Conservation (phyloP, 2,329 filamentous ascomycete species). For the Aspergillus fumigatiaffinis region DNA sequence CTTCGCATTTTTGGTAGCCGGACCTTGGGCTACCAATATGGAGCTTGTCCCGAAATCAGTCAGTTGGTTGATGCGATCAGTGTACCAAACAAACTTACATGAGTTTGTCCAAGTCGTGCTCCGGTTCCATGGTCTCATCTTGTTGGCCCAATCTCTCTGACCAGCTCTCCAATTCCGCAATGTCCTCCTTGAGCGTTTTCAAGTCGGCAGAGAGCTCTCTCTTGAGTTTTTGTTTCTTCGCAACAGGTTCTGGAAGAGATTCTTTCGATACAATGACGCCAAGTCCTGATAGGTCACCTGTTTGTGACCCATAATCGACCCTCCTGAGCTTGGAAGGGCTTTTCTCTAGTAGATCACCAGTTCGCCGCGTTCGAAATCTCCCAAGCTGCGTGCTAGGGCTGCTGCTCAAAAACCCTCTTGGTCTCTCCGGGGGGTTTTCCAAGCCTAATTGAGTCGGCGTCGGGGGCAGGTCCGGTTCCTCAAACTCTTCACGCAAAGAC, state of each 20-base stretch:
- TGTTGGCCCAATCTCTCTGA: constrained; percentile 51
- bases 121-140: constrained; percentile 25
- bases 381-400: constrained; percentile 34
- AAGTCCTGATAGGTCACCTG: constrained; percentile 6
- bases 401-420: constrained; percentile 31
- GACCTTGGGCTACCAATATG: constrained; percentile 28
- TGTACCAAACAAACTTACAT: constrained; percentile 25
- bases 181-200: constrained; percentile 54
- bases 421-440: constrained; percentile 31
- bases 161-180: constrained; percentile 55
- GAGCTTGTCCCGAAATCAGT: constrained; percentile 21
- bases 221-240: constrained; percentile 49
- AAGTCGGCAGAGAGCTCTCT: constrained; percentile 56
- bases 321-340: constrained; percentile 29
- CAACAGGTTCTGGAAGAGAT: constrained; percentile 21
- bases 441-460: constrained; percentile 41
- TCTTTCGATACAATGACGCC: constrained; percentile 5
- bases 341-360: constrained; percentile 18
- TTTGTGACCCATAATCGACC: constrained; percentile 14
- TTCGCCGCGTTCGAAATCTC: constrained; percentile 23
- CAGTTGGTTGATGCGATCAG: constrained; percentile 7
- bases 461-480: constrained; percentile 62
- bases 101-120: constrained; percentile 32
- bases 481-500: constrained; percentile 29
- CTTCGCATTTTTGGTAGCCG: constrained; percentile 20